Base-by-base conservation (phyloP, 2,329 filamentous ascomycete species). In the Cercospora sp. region DNA sequence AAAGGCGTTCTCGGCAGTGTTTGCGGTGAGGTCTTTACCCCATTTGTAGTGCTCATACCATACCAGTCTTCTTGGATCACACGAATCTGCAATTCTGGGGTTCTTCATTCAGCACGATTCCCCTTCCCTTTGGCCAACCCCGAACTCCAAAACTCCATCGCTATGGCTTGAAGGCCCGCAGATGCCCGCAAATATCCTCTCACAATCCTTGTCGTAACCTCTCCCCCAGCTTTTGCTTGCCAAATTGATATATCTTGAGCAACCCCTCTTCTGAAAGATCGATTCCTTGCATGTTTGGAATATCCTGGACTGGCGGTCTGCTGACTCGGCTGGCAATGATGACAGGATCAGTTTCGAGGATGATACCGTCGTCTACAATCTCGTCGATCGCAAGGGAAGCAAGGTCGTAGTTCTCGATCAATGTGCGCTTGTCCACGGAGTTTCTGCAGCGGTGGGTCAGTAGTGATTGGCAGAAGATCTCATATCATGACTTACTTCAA, bases 391-490 rank as follows among this genome's bases (percentile, higher is more conserved):
- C 92, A 64, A 99, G 88, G 13, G 93, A 91, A 70, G 97, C 92
- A 24, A 98, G 87, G 81, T 98, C 95, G 85, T 98, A 99, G 87
- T 98, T 98, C 83, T 99, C 95, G 77, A 98, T 90, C 73, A 98
- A 93, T 67, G 95, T 98, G 74, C 95, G 90, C 87, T 97, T 97
- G 84, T 99, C 95, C 61, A 96, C 94, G 37, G 93, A 93, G 86
- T 96, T 94, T 82, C 93, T 97, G 66, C 18, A 51, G 65, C 75
- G 45, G 77, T 74, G 10, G 24, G 18, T 66, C 21, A 66, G 40
- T 28, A 32, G 9, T 21, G 26, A 5, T 37, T 26, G 49, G 6
- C 24, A 5, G 9, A 57, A 28, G 12, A 21, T 13, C 24, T 51
- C 26, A 16, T 66, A 13, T 21, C 21, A 10, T 9, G 26, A 10